Conservation (phyloP, 257 asterid species). For the Eucommia ulmoides region DNA sequence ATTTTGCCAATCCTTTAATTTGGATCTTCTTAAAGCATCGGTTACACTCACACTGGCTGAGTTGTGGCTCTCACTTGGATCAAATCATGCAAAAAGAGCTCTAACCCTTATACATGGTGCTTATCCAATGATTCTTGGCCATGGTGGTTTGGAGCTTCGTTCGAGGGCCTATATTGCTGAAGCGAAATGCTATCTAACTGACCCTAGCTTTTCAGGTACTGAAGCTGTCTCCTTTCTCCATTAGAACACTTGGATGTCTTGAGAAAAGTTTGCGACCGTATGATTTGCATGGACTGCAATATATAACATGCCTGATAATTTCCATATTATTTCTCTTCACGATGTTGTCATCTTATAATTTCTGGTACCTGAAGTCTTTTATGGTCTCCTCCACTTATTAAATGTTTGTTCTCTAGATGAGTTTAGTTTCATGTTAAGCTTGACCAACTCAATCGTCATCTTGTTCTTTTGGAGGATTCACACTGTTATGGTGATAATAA, state of each 20-base stretch:
- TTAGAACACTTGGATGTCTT: neutral
- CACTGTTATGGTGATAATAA: too few species aligned
- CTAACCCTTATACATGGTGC: slow-evolving; percentile 68
- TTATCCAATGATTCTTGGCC: slow-evolving; percentile 86
- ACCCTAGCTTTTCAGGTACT: slow-evolving; percentile 69
- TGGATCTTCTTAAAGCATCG: slow-evolving; percentile 94
- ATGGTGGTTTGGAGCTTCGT: slow-evolving; percentile 91
- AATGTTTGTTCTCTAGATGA: too few species aligned
- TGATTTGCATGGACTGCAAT: too few species aligned
- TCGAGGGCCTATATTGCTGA: slow-evolving; percentile 75
- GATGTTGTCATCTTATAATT: too few species aligned
- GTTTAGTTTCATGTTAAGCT: too few species aligned
- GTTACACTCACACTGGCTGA: slow-evolving; percentile 80
- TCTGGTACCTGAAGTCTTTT: too few species aligned
- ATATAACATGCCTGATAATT: too few species aligned
- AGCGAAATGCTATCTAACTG: slow-evolving; percentile 84
- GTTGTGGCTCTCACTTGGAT: slow-evolving; percentile 88
- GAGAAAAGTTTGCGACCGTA: too few species aligned
- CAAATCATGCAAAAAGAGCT: slow-evolving; percentile 74
- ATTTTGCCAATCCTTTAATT: slow-evolving; percentile 81
- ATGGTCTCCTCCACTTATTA: too few species aligned
- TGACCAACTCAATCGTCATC: too few species aligned
- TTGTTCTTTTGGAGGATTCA: too few species aligned
- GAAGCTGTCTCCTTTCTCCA: neutral
- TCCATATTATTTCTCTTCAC: too few species aligned